Evolutionary conservation across 2,329 filamentous ascomycete species (phyloP).

Genomic region (Pestalotiopsis fici): DNA sequence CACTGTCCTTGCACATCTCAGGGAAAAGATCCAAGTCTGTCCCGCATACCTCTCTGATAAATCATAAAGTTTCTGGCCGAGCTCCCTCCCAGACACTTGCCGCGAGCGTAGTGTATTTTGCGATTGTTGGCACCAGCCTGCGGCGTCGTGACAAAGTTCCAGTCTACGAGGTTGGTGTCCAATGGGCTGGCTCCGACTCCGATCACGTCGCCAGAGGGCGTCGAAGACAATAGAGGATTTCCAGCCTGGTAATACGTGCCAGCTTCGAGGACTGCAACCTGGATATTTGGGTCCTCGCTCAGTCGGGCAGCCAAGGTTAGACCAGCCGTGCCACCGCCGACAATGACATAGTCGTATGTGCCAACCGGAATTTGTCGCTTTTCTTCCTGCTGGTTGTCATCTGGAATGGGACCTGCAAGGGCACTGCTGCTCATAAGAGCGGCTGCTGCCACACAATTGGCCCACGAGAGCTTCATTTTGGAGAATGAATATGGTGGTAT

Average conservation of each 20-base stretch:
- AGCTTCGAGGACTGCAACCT: constrained; percentile 14
- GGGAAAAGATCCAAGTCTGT: background rate
- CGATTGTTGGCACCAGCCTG: constrained; percentile 14
- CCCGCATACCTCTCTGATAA: constrained; percentile 18
- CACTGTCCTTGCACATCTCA: background rate
- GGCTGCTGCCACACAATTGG: background rate
- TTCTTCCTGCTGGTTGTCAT: background rate
- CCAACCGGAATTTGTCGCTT: background rate
- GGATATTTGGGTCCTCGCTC: constrained; percentile 6
- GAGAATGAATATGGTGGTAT: background rate
- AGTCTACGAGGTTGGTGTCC: constrained; percentile 19
- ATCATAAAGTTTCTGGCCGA: constrained; percentile 31
- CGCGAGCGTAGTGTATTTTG: constrained; percentile 26
- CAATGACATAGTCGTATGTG: constrained; percentile 14
- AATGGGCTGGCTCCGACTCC: constrained; percentile 13
- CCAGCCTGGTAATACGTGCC: constrained; percentile 13
- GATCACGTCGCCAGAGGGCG: constrained; percentile 20
- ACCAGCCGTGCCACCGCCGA: constrained; percentile 15
- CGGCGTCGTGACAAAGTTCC: constrained; percentile 23
- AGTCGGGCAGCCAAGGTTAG: constrained; percentile 8
- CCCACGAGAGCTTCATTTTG: background rate
- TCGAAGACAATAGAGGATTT: constrained; percentile 14
- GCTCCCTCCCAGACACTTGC: constrained; percentile 29
- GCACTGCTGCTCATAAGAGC: background rate
- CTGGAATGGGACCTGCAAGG: background rate